Conservation (phyloP, 495 filamentous ascomycete species). For the Elasticomyces elasticus region DNA sequence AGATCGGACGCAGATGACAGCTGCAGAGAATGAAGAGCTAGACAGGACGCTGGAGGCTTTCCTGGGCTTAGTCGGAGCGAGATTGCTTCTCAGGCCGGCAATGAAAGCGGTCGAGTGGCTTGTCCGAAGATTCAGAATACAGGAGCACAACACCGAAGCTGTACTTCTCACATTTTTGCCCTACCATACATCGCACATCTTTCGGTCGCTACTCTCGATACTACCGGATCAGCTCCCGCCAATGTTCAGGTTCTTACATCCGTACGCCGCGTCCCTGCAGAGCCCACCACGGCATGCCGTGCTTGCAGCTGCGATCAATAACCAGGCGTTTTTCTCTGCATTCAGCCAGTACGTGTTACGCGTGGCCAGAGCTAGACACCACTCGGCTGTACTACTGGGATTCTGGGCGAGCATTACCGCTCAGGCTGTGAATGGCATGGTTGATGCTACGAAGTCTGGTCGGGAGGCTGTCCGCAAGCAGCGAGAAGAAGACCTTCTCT, state of each 20-base stretch:
- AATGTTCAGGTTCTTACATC: slow-evolving; percentile 73
- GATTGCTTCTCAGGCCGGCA: slow-evolving; percentile 70
- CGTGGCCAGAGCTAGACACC: slow-evolving; percentile 53
- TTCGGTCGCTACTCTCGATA: slow-evolving; percentile 71
- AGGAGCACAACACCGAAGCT: slow-evolving; percentile 75
- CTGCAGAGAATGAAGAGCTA: slow-evolving; percentile 66
- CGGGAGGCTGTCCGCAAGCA: slow-evolving; percentile 43
- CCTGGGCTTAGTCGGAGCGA: slow-evolving; percentile 62
- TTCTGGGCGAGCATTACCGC: slow-evolving; percentile 83
- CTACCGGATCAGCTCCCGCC: slow-evolving; percentile 60
- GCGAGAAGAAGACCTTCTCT: slow-evolving; percentile 61
- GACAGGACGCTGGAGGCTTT: slow-evolving; percentile 70
- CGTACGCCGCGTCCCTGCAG: slow-evolving; percentile 65
- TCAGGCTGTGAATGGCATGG: slow-evolving; percentile 68
- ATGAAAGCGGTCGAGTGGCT: slow-evolving; percentile 92
- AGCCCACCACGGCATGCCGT: slow-evolving; percentile 69
- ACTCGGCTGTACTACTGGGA: slow-evolving; percentile 64
- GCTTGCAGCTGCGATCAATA: slow-evolving; percentile 67
- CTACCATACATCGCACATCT: slow-evolving; percentile 73
- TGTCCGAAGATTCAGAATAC: slow-evolving; percentile 80
- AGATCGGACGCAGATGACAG: slow-evolving; percentile 76
- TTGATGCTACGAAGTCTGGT: slow-evolving; percentile 65
- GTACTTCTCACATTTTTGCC: slow-evolving; percentile 85
- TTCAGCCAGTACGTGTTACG: slow-evolving; percentile 67
- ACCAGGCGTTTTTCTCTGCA: slow-evolving; percentile 54